These are phyloP conservation scores for Plantago elongata DNA, from an alignment of 257 asterid genomes.

Conservation along the genomic window DNA sequence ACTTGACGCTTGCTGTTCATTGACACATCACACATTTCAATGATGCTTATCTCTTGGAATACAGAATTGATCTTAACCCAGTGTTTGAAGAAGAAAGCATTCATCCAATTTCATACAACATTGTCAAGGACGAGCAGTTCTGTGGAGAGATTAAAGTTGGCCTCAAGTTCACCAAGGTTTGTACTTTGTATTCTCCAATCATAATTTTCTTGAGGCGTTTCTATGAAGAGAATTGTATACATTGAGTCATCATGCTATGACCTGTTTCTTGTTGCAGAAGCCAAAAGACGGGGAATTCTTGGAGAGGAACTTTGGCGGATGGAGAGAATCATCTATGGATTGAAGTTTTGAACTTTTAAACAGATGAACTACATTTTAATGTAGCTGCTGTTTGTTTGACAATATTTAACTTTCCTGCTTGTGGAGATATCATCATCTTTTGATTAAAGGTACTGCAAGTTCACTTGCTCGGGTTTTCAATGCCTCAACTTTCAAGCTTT, in stretches of 20 bases:
- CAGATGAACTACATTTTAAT: not conserved
- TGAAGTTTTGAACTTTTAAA: constrained; percentile 18
- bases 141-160: constrained; percentile 75
- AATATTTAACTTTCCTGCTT: constrained; percentile 7
- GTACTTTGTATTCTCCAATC: not conserved
- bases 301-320: constrained; percentile 42
- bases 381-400: not conserved
- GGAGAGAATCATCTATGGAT: constrained; percentile 39
- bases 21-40: not conserved
- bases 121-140: constrained; percentile 56
- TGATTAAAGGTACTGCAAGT: not conserved
- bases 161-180: constrained; percentile 64
- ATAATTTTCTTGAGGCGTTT: not conserved
- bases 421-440: not conserved
- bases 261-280: constrained; percentile 26
- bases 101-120: constrained; percentile 46
- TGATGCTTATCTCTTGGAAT: not conserved
- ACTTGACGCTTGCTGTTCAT: not conserved
- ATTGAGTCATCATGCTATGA: not conserved
- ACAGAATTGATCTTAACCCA: constrained; percentile 51
- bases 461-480: not conserved
- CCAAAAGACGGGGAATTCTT: constrained; percentile 18
- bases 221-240: not conserved
- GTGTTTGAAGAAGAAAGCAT: constrained; percentile 37
- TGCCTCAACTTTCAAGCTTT: not conserved